A percentile compares a stretch with the other conserved stretches of the same genome.
These are phyloP conservation scores for Dictyostelium firmibasis DNA, from an alignment of 78 protist species.

Conservation along the genomic window DNA sequence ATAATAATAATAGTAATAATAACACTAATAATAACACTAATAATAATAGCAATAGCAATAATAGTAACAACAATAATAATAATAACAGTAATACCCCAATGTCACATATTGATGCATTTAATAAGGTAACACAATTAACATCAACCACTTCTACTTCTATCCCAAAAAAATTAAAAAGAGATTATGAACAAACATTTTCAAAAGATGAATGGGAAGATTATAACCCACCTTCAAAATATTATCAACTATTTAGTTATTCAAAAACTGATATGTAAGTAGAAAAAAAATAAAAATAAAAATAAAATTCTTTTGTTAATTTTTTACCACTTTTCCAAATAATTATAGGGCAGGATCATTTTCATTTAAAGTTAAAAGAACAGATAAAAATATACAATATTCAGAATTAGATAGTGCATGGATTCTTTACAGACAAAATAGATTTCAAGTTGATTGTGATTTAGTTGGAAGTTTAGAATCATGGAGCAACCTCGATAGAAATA, in stretches of 20 bases:
- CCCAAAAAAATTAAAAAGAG: conserved; percentile 39
- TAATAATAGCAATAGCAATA: background rate
- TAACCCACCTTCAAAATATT: conserved; percentile 6
- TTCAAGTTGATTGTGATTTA: conserved; percentile 72
- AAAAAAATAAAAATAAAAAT: background rate
- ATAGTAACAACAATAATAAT: background rate
- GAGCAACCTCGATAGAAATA: conserved; percentile 41
- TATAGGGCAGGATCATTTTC: conserved; percentile 33
- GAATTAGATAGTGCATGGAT: conserved; percentile 77
- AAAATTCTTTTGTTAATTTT: background rate
- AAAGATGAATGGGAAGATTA: conserved; percentile 73
- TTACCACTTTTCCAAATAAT: background rate
- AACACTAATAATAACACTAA: background rate
- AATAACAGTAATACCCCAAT: background rate
- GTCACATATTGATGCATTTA: background rate
- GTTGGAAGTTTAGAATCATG: conserved; percentile 53
- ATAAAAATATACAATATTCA: conserved; percentile 76
- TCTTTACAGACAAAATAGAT: conserved; percentile 75
- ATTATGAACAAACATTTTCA: conserved; percentile 25
- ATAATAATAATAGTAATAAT: background rate
- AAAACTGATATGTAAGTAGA: conserved; percentile 37
- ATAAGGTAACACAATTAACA: conserved; percentile 10
- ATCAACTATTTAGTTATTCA: conserved; percentile 2
- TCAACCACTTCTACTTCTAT: background rate
- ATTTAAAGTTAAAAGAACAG: conserved; percentile 72